Evolutionary conservation across 192 early-diverging fungal genomes (phyloP), one percentile per base, ranked within the genome.

Genomic region (Linnemannia exigua): DNA sequence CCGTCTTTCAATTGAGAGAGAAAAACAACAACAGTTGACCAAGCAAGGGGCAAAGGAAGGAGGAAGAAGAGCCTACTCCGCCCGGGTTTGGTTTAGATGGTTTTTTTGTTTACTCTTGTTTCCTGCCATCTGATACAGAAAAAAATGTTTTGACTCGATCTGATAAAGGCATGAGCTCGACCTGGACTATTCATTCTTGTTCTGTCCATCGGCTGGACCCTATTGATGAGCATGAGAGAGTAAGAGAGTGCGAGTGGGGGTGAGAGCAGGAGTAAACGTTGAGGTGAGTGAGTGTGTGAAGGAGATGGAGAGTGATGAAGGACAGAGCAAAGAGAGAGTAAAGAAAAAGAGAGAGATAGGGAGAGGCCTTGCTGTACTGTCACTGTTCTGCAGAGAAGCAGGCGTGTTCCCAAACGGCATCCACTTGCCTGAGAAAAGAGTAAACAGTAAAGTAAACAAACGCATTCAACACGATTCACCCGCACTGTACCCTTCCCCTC

Each of bases 161-260:
- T 67, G 78, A 79, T 73, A 79, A 73, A 73, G 47, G 25, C n/a
- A 11, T 37, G 19, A 19, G 25, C 14, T 31, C 0, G 44, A 41
- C 70, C 46, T 52, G 38, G 28, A 25, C 20, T 4, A 22, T 17
- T 35, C 33, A 33, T 8, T 75, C n/a, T 67, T 76, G 48, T 28
- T 48, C 44, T 19, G 36, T 33, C 35, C 50, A 28, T n/a, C 54
- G 58, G 31, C 46, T 46, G 66, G 75, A 66, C 33, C 54, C 41
- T 41, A 38, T 75, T 67, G 54, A 77, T 67, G 69, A 87, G 70
- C 41, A 68, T 5, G 12, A 77, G 5, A 35, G 9, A 77, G 2
- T n/a, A 38, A 22, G n/a, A 67, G 36, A 47, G 15, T 54, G 47
- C 15, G 63, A 38, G 9, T 44, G 41, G 3, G 44, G 2, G 12